Base-by-base conservation (phyloP, 495 filamentous ascomycete genomes). In the Penicillium argentinense region DNA sequence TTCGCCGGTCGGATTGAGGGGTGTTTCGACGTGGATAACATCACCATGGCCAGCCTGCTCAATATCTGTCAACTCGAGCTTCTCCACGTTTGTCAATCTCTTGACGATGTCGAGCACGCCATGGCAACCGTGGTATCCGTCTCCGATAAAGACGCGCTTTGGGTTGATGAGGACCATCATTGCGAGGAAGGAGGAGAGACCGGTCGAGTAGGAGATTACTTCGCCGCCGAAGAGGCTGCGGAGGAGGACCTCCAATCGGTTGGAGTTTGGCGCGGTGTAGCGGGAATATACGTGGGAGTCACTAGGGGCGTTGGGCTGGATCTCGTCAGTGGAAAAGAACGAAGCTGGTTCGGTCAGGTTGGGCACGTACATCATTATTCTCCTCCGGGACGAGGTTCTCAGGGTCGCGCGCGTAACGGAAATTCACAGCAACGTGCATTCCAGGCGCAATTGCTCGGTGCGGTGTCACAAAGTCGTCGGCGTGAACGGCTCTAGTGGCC, bases 101-200 rank as follows among this genome's bases (percentile, higher is more conserved):
- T 72, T 49, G 32, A 91, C 70, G 22, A 97, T 63, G 2, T 64
- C 61, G 41, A 95, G 73, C 14, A 93, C 83, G 44, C 85, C 88
- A 68, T 95, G 89, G 63, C 85, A 91, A 44, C 92, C 92, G 69
- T 97, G 92, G 65, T 97, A 97, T 13, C 87, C 89, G 26, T 75
- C 81, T 17, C 82, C 81, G 51, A 96, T 88, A 49, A 87, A 78
- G 21, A 97, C 76, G 23, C 82, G 79, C 24, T 77, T 77, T 1
- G 92, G 92, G 60, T 89, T 87, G 7, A 91, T 65, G 50, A 81
- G 80, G 11, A 87, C 74, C 9, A 96, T 71, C 23, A 89, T 70
- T 8, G 88, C 90, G 67, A 95, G 86, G 66, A 96, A 89, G 37
- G 90, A 87, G 0, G 88, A 79, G n/a, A 96, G 81, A 14, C 92